A percentile compares a stretch with the other conserved stretches of the same genome.
These are phyloP conservation scores for Penicillium macrosclerotiorum DNA, from an alignment of 495 filamentous ascomycete species.

Conservation along the genomic window DNA sequence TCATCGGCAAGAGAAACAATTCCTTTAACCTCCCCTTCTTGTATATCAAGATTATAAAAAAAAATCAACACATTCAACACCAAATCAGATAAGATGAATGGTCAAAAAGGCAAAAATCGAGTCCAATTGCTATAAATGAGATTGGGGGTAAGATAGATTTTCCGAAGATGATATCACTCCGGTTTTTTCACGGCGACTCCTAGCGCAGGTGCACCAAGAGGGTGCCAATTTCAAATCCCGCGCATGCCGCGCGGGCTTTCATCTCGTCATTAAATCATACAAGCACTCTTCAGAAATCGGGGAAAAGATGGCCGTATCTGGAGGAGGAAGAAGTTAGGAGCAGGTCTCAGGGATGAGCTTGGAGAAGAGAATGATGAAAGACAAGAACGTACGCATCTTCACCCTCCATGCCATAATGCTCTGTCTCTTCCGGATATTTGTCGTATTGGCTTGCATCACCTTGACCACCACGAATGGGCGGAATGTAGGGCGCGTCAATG, in stretches of 20 bases:
- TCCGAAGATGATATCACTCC: conserved; percentile 17
- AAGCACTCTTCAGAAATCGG: conserved; percentile 60
- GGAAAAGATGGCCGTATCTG: conserved; percentile 70
- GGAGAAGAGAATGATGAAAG: background rate
- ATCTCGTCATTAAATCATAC: conserved; percentile 43
- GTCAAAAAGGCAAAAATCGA: conserved; percentile 17
- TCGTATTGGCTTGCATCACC: conserved; percentile 98
- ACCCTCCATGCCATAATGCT: conserved; percentile 76
- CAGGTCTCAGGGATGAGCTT: conserved; percentile 16
- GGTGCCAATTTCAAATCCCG: conserved; percentile 10
- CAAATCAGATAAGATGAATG: background rate
- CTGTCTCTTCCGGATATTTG: conserved; percentile 94
- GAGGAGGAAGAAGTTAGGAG: background rate
- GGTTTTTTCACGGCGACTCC: conserved; percentile 21
- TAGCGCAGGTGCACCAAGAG: conserved; percentile 8
- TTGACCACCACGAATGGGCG: conserved; percentile 88
- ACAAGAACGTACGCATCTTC: conserved; percentile 72
- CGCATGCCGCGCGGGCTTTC: conserved; percentile 24
- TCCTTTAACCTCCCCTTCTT: conserved; percentile 20
- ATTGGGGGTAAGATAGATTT: conserved; percentile 11
- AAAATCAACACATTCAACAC: conserved; percentile 2
- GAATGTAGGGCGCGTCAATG: conserved; percentile 97
- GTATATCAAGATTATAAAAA: conserved; percentile 22
- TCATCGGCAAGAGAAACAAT: conserved; percentile 11
- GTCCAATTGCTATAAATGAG: conserved; percentile 27